Base-by-base conservation (phyloP, 1,284 basidiomycete genomes). In the Gymnopus androsaceus region DNA sequence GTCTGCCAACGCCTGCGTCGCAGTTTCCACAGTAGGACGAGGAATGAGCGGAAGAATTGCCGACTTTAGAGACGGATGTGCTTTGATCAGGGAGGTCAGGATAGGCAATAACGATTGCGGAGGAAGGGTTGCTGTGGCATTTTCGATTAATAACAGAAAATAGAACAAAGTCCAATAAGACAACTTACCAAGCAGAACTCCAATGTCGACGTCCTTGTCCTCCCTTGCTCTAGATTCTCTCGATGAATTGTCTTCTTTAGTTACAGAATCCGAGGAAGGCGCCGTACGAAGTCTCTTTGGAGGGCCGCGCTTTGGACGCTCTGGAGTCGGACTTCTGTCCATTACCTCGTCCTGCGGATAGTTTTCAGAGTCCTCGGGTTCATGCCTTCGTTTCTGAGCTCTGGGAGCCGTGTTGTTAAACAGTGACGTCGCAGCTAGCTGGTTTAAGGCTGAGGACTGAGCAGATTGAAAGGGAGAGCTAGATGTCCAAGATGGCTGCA, bases 281-380 rank as follows among this genome's bases (percentile, higher is more conserved):
- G 72, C 66, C 42, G 83, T 72, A 56, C 83, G 82, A 45, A 79
- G 79, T 57, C 88, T 81, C 69, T 91, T 91, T 19, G 85, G 85
- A 48, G 80, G 75, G 14, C 77, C 76, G 61, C 83, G 81, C 68
- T 84, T 88, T 21, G 80, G 81, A 45, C 87, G 79, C 69, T 91
- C 88, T 19, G 88, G 89, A 7, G 88, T 89, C 9, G 89, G 88
- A 62, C 88, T 90, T 60, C 88, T 79, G 67, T 91, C 88, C 89
- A 91, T 91, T 17, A 83, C 78, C 58, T 86, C 80, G 62, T 90
- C 88, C 51, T 78, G 70, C 38, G 69, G 69, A 19, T 58, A 64
- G 63, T 66, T 60, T 56, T 74, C 72, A 59, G 66, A 57, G 12
- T 86, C 86, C 31, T 88, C 84, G 2, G 71, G 67, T 51, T 90